Percentiles rank a stretch among this genome's conserved stretches.
phyloP scores from a whole-genome alignment of 257 asterid genomes.

The Solanum ossicruentum region DNA sequence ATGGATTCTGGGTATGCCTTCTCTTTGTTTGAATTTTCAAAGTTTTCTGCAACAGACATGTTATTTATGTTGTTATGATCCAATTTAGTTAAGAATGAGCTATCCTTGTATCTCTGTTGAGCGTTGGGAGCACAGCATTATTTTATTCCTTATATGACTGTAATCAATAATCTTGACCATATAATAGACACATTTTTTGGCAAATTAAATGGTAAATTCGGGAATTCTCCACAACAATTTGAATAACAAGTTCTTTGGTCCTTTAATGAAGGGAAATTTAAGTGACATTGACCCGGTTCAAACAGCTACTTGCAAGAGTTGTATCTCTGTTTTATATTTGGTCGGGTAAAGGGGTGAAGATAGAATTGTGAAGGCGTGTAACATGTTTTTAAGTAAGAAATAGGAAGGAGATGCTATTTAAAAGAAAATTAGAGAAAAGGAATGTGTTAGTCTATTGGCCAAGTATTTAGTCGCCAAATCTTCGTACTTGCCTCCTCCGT shows the following conservation, averaged over 20 bases:
- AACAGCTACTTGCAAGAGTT: neutral
- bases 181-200: neutral
- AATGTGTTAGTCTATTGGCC: neutral
- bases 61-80: neutral
- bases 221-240: neutral
- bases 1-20: conserved; percentile 77
- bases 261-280: neutral
- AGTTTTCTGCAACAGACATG: neutral
- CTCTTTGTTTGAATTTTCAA: neutral
- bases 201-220: neutral
- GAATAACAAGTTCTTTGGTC: neutral
- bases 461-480: neutral
- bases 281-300: neutral
- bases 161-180: neutral
- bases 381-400: neutral
- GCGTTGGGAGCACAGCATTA: neutral
- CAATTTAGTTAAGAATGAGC: neutral
- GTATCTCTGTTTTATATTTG: neutral
- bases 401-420: neutral
- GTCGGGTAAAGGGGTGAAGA: neutral
- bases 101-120: neutral
- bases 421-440: neutral
- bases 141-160: neutral
- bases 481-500: neutral
- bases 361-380: neutral